Evolutionary conservation across 2,329 filamentous ascomycete species (phyloP), one percentile per base, ranked within the genome.

Genomic region (Phaeosphaeriaceae sp.): DNA sequence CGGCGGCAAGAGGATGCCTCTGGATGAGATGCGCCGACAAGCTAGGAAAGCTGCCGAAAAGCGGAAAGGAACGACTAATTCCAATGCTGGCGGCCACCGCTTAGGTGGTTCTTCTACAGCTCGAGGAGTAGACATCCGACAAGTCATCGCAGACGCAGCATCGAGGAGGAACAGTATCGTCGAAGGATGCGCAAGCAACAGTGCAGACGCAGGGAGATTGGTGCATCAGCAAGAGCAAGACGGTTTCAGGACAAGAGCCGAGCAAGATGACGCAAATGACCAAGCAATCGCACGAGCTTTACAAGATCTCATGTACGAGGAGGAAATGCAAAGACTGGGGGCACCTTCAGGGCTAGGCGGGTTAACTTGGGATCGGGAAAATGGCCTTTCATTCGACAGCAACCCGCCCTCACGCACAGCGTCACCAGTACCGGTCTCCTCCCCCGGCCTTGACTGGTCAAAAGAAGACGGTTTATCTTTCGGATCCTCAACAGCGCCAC

Each of bases 221-320:
- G 81, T 81, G 3, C 81, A 86, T 13, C 83, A 89, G 50, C 88
- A 87, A 30, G 85, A 84, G 5, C 79, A 79, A 48, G 61, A 88
- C 57, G 90, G 91, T 0, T 93, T 95, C 76, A 83, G 82, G 52
- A 97, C 92, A 0, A 84, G 89, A 64, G 91, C 90, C 0, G 90
- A 95, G 58, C 89, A 95, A 69, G 91, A 96, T 46, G 87, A 92
- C 60, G 92, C 91, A 3, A 95, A 96, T 62, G 90, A 96, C 47
- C 81, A 84, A 18, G 92, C 92, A 4, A 96, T 96, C 52, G 86
- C 91, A 44, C 86, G 92, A 64, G 92, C 92, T 0, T 78, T 95
- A 26, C 92, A 90, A 77, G 92, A 97, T 64, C 78, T 96, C 15
- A 87, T 94, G 20, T 88, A 95, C 66, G 86, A 96, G 67, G 92